Base-by-base conservation (phyloP, 2,329 filamentous ascomycete genomes). In the Alternaria ethzedia region DNA sequence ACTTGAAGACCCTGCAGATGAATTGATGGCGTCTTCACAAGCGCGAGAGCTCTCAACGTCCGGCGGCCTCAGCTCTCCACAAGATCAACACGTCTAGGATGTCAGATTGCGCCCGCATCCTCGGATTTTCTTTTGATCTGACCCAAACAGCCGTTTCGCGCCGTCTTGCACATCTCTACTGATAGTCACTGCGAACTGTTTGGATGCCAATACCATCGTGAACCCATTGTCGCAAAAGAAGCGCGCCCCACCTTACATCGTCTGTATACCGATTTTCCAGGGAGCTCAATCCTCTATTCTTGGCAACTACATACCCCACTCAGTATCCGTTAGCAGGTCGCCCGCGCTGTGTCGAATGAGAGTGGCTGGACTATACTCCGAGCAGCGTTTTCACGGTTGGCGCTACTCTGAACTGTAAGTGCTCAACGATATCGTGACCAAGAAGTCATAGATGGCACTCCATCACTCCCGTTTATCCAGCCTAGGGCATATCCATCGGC, bases 1-100 rank as follows among this genome's bases (percentile, higher is more conserved):
- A 28, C 51, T 45, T 10, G 44, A 20, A 60, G 55, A 43, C 59
- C 59, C 59, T 62, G 59, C 59, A 59, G 57, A 58, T 49, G n/a
- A 20, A 13, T 45, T 32, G 28, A 43, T 41, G n/a, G 28, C 45
- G 54, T 36, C 32, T 47, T n/a, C 26, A 21, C 41, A 58, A 58
- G 54, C 47, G 59, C 26, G 21, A 43, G 21, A 54, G 55, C 54
- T 17, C n/a, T 41, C 28, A 55, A 49, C 58, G 36, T 44, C 44
- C 26, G 23, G 41, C 36, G 44, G 30, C 52, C 51, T 44, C 58
- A 49, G 44, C 25, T 36, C 23, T 21, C 30, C 49, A 52, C 49
- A 52, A 13, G 21, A 52, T 41, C 30, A 52, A 36, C 17, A 41
- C 20, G 20, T 36, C 28, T 13, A 3, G 28, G 17, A 52, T 21